phyloP scores from a whole-genome alignment of 441 rosid species.

The Arabidopsis lyrata region DNA sequence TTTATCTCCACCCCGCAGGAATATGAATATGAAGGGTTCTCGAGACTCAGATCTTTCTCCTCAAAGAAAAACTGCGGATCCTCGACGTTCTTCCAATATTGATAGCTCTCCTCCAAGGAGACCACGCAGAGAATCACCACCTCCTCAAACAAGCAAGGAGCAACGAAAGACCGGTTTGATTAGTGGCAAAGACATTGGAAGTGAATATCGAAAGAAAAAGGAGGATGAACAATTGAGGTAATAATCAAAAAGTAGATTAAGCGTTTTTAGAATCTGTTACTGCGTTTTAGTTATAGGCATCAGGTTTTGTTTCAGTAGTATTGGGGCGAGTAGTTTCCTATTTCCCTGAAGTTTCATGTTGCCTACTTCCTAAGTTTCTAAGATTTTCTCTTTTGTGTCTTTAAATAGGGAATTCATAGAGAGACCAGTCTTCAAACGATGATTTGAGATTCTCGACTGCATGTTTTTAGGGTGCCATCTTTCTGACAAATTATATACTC shows the following conservation, averaged over 20 bases:
- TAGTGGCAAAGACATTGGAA: constrained; percentile 64
- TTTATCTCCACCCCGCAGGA: constrained; percentile 58
- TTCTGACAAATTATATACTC: constrained; percentile 1
- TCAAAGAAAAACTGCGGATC: constrained; percentile 50
- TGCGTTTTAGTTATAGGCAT: not conserved
- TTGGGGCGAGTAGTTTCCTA: not conserved
- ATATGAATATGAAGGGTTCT: constrained; percentile 36
- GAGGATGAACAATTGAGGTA: constrained; percentile 71
- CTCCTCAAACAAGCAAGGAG: constrained; percentile 48
- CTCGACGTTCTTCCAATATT: constrained; percentile 34
- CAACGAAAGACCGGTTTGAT: constrained; percentile 67
- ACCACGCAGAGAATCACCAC: constrained; percentile 49
- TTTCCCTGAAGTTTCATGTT: constrained; percentile 4
- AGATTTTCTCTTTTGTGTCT: constrained; percentile 21
- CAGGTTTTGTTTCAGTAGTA: not conserved
- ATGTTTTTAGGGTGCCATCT: constrained; percentile 10
- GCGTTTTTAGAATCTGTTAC: not conserved
- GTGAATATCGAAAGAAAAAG: constrained; percentile 67
- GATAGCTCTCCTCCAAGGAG: constrained; percentile 74
- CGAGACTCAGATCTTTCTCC: constrained; percentile 59
- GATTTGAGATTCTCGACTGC: constrained; percentile 4
- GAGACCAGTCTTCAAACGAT: not conserved
- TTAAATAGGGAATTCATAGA: constrained; percentile 11
- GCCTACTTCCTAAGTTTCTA: constrained; percentile 11
- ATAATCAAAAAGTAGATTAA: not conserved